Conservation (phyloP, 768 basidiomycete genomes). For the Mycena galopus region DNA sequence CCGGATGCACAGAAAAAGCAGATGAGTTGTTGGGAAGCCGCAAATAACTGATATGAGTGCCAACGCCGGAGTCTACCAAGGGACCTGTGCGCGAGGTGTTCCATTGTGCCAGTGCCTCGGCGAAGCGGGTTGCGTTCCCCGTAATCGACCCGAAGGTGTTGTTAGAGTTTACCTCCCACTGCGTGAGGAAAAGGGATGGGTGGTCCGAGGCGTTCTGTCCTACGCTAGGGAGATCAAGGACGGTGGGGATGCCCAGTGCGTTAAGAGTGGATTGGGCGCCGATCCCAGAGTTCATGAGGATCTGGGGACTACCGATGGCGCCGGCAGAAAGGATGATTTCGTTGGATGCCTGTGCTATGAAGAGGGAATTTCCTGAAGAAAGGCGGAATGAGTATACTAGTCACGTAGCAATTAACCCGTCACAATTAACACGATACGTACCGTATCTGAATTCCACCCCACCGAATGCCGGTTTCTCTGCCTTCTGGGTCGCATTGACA, state of each 20-base stretch:
- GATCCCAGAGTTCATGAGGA: background rate
- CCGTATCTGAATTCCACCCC: slow-evolving; percentile 37
- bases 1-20: background rate
- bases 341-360: background rate
- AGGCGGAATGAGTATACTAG: background rate
- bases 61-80: background rate
- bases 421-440: slow-evolving; percentile 22
- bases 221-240: background rate
- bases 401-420: no score
- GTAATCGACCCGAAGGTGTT: background rate
- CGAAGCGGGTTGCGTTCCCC: background rate
- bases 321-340: background rate
- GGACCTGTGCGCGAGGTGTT: background rate
- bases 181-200: background rate
- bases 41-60: background rate
- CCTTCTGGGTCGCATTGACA: slow-evolving; percentile 34
- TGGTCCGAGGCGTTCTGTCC: background rate
- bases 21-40: background rate
- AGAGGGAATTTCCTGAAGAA: slow-evolving; percentile 7
- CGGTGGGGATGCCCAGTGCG: background rate
- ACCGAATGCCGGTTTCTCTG: slow-evolving; percentile 19
- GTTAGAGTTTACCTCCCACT: background rate
- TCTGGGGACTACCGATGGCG: background rate
- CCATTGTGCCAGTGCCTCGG: background rate
- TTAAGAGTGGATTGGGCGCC: background rate